Conservation (phyloP, 495 filamentous ascomycete genomes). For the Sporormia fimetaria region DNA sequence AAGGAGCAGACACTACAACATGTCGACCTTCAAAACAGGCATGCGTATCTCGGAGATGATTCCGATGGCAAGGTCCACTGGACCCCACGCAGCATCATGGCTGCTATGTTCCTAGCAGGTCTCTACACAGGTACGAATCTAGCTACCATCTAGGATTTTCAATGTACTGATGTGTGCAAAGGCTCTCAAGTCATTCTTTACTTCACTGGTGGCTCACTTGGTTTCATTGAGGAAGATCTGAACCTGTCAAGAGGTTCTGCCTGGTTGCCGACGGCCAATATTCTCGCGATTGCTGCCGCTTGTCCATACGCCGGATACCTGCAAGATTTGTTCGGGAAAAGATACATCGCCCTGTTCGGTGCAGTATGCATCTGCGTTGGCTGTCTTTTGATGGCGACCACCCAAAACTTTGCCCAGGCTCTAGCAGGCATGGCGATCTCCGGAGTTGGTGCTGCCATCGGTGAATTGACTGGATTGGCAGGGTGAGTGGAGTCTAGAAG, state of each 20-base stretch:
- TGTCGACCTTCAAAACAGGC: constrained; percentile 23
- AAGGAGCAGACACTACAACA: constrained; percentile 19
- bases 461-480: constrained; percentile 28
- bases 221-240: constrained; percentile 26
- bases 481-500: constrained; percentile 9
- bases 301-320: constrained; percentile 27
- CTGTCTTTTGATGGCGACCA: constrained; percentile 21
- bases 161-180: constrained; percentile 7
- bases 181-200: constrained; percentile 30
- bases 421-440: constrained; percentile 25
- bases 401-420: constrained; percentile 21
- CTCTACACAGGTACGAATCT: constrained; percentile 25
- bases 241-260: constrained; percentile 11
- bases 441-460: constrained; percentile 28
- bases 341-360: constrained; percentile 26
- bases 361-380: constrained; percentile 22
- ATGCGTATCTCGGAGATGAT: constrained; percentile 26
- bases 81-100: constrained; percentile 15
- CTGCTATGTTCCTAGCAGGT: constrained; percentile 25
- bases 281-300: constrained; percentile 24
- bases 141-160: not conserved
- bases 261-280: constrained; percentile 27
- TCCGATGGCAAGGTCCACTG: constrained; percentile 27
- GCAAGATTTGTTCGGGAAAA: constrained; percentile 28
- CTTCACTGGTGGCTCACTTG: constrained; percentile 26